Evolutionary conservation across 805 yeast genomes (phyloP).

Genomic region (Spathaspora boniae): DNA sequence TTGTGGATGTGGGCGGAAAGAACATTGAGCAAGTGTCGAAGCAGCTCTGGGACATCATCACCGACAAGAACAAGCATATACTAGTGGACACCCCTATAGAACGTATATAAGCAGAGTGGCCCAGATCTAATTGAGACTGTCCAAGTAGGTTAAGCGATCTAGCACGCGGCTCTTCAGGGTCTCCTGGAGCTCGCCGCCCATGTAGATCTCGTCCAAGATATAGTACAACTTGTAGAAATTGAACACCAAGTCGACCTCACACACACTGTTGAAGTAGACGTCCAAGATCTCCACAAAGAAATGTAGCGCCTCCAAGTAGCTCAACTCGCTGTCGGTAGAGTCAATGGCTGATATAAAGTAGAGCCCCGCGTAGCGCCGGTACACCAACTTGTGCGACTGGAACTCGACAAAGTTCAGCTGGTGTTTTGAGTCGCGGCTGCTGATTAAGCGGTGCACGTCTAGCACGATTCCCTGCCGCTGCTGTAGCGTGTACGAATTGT

Average conservation of each 20-base stretch:
- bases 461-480: constrained; percentile 40
- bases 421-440: constrained; percentile 77
- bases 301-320: constrained; percentile 80
- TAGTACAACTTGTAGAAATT: constrained; percentile 82
- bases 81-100: constrained; percentile 13
- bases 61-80: constrained; percentile 8
- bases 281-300: constrained; percentile 86
- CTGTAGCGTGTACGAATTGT: constrained; percentile 24
- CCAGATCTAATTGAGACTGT: constrained; percentile 22
- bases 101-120: constrained; percentile 2
- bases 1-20: constrained; percentile 59
- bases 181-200: constrained; percentile 90
- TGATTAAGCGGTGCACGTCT: constrained; percentile 75
- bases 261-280: constrained; percentile 81
- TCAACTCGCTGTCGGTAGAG: constrained; percentile 74
- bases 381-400: constrained; percentile 61
- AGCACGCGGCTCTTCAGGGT: constrained; percentile 69
- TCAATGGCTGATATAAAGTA: constrained; percentile 85
- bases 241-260: constrained; percentile 91
- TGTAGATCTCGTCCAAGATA: constrained; percentile 80
- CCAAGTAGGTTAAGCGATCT: constrained; percentile 61
- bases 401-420: constrained; percentile 79
- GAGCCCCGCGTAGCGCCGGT: constrained; percentile 87
- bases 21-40: constrained; percentile 52
- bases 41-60: constrained; percentile 39